Conservation (phyloP, 2,329 filamentous ascomycete species). For the Stachybotrys chartarum region DNA sequence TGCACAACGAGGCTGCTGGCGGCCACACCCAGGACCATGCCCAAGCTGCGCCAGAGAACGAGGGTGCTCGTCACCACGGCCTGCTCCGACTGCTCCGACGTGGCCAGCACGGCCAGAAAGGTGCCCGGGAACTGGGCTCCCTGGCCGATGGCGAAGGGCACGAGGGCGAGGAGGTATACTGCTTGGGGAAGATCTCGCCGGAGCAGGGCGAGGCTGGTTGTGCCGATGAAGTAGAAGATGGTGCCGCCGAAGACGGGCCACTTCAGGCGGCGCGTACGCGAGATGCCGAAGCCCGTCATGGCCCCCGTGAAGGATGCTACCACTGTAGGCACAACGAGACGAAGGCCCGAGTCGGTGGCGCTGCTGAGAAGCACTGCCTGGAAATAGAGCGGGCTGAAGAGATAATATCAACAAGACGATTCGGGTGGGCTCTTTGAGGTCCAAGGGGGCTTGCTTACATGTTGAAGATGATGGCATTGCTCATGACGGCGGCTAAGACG, state of each 20-base stretch:
- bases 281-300: constrained; percentile 55
- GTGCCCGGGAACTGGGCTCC: constrained; percentile 60
- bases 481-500: constrained; percentile 40
- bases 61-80: constrained; percentile 65
- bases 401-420: not conserved
- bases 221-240: constrained; percentile 40
- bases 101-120: constrained; percentile 56
- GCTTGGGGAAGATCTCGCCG: constrained; percentile 41
- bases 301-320: constrained; percentile 48
- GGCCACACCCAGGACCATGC: constrained; percentile 67
- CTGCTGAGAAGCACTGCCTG: constrained; percentile 65
- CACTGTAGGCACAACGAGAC: constrained; percentile 57
- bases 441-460: constrained; percentile 28
- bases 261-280: constrained; percentile 51
- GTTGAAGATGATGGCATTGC: constrained; percentile 54
- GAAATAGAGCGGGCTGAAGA: constrained; percentile 61
- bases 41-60: constrained; percentile 64
- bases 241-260: constrained; percentile 49
- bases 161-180: constrained; percentile 48
- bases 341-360: constrained; percentile 65
- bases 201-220: constrained; percentile 41
- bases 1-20: constrained; percentile 66
- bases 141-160: constrained; percentile 49
- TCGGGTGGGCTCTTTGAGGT: not conserved
- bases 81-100: constrained; percentile 52